phyloP scores from a whole-genome alignment of 352 stramenopile genomes.

The Phytophthora multivora region DNA sequence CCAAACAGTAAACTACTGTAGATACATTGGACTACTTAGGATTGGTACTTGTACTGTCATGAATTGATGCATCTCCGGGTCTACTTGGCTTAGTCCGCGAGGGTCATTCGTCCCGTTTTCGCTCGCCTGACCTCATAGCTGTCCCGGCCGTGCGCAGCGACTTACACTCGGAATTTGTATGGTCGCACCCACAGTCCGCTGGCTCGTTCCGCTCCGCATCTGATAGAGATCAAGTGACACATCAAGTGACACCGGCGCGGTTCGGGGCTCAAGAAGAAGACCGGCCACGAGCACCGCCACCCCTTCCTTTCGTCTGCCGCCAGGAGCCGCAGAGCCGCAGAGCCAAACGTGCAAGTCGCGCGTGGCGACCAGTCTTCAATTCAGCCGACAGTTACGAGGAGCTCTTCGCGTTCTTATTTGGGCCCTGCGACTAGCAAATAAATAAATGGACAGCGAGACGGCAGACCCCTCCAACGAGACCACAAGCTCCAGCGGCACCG shows the following conservation, averaged over 20 bases:
- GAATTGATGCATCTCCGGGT: background rate
- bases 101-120: background rate
- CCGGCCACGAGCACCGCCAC: background rate
- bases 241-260: constrained; percentile 9
- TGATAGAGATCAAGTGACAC: constrained; percentile 21
- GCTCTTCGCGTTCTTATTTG: constrained; percentile 14
- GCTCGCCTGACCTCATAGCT: background rate
- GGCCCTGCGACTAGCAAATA: constrained; percentile 4
- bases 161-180: constrained; percentile 14
- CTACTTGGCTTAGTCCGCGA: constrained; percentile 6
- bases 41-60: no score
- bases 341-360: constrained; percentile 1
- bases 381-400: constrained; percentile 7
- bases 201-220: background rate
- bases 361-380: constrained; percentile 8
- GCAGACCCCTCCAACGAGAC: background rate
- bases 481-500: background rate
- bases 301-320: background rate
- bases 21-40: no score
- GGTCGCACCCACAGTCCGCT: constrained; percentile 3
- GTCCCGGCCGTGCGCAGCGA: background rate
- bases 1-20: no score
- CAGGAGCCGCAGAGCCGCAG: background rate
- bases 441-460: constrained; percentile 1
- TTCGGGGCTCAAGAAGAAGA: constrained; percentile 11